Conservation (phyloP, 345 rosid species). For the Eucalyptus cloeziana region DNA sequence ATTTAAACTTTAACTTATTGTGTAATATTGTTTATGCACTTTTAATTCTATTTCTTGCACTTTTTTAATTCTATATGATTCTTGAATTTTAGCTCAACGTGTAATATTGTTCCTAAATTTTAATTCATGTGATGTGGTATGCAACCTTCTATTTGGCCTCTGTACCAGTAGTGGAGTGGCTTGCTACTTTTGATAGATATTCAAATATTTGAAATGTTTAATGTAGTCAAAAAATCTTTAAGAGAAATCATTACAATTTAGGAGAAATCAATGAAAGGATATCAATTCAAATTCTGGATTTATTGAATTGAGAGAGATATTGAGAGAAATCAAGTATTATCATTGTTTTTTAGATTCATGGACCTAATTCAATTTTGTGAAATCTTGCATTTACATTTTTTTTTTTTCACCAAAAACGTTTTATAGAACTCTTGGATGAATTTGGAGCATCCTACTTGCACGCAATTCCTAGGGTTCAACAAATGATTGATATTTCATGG, state of each 20-base stretch:
- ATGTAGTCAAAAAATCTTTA: not conserved
- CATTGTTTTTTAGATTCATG: not conserved
- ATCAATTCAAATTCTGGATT: not conserved
- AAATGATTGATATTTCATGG: not conserved
- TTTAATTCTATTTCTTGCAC: no score
- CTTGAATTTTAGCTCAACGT: no score
- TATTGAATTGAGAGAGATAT: not conserved
- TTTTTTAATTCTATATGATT: no score
- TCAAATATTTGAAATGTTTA: not conserved
- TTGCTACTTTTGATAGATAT: no score
- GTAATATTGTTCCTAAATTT: no score
- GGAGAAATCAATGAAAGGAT: not conserved
- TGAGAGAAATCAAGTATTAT: not conserved
- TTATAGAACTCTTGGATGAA: not conserved
- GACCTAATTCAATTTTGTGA: not conserved
- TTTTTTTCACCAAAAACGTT: no score
- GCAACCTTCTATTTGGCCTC: no score
- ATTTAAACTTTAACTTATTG: no score
- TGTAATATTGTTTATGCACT: no score
- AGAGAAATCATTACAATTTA: not conserved
- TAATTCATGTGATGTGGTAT: no score
- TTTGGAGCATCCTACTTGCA: not conserved
- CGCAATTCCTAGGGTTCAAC: not conserved
- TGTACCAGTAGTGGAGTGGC: no score
- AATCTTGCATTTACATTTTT: not conserved